Evolutionary conservation across 225 moss, liverwort and hornwort species (phyloP), one percentile per base, ranked within the genome.

Genomic region (Neckera pumila): DNA sequence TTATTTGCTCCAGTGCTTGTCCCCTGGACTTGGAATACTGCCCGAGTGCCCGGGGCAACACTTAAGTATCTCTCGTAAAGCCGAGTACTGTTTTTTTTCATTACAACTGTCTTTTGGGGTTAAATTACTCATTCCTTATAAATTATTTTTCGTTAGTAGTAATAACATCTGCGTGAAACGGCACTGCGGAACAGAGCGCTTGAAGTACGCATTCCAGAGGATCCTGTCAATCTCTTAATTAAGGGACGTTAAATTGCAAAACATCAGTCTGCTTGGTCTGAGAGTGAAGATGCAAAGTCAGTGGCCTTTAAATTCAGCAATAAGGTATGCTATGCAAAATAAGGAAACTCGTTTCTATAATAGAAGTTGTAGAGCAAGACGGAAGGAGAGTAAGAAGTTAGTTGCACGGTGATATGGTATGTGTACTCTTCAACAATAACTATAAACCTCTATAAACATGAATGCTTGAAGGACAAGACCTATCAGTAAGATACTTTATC

Each of bases 351-450:
- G 33, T 51, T 3, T 7, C 12, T 21, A 9, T 28, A 9, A 18
- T 7, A 12, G 1, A 0, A 18, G 11, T 18, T 4, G 10, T 47
- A 18, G 11, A 49, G 7, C 2, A 19, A 31, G 6, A 4, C 0
- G 30, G 3, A 72, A 15, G 2, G 9, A 71, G 5, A 3, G 42
- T 38, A 16, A 3, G 0, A 42, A 42, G 3, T 17, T 10, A 0
- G 2, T 17, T 19, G 27, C 30, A 12, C 5, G 13, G 3, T 8
- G 13, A 33, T 2, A 2, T 12, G 5, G 8, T 76, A 13, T 3
- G 33, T 1, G 2, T 45, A 30, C 7, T 30, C 11, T 31, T 11
- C 4, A 74, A 17, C 17, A 47, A 7, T 30, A 74, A 47, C 7
- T 12, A 19, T 28, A 10, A 73, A 11, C 17, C 5, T 9, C 14